phyloP scores from a whole-genome alignment of 2,329 filamentous ascomycete species.

The Cladosporium austrohemisphaericum region DNA sequence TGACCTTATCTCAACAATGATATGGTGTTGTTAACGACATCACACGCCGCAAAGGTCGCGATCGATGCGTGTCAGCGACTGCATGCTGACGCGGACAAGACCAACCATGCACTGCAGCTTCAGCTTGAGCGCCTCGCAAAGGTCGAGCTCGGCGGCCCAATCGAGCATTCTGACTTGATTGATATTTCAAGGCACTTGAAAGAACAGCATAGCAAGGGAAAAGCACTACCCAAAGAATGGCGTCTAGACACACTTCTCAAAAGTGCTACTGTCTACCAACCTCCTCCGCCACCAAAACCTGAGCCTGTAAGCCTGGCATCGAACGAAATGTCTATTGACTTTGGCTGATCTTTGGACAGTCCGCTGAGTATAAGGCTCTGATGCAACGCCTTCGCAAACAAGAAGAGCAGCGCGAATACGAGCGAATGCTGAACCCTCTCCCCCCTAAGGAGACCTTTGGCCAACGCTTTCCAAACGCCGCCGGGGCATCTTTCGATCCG shows the following conservation, averaged over 20 bases:
- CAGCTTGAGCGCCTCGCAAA: constrained; percentile 19
- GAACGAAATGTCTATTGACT: neutral
- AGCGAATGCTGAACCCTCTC: constrained; percentile 68
- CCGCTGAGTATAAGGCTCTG: constrained; percentile 76
- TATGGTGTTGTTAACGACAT: constrained; percentile 81
- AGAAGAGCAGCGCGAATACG: constrained; percentile 77
- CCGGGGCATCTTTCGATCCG: constrained; percentile 36
- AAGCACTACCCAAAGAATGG: constrained; percentile 27
- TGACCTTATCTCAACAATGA: neutral
- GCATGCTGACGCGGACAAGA: constrained; percentile 11
- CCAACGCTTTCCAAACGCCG: constrained; percentile 55
- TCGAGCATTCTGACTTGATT: constrained; percentile 68
- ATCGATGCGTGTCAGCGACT: constrained; percentile 39
- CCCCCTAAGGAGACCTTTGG: constrained; percentile 56
- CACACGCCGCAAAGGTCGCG: constrained; percentile 62
- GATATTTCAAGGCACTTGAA: constrained; percentile 55
- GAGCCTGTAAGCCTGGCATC: constrained; percentile 60
- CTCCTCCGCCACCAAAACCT: constrained; percentile 75
- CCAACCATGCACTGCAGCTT: constrained; percentile 12
- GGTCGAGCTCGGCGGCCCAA: constrained; percentile 57
- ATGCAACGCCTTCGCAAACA: constrained; percentile 82
- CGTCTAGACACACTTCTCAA: constrained; percentile 68
- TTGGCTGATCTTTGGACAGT: constrained; percentile 45
- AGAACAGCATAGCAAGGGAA: constrained; percentile 16
- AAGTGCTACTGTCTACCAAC: constrained; percentile 67